Base-by-base conservation (phyloP, 352 stramenopile species). In the Phytophthora lateralis region DNA sequence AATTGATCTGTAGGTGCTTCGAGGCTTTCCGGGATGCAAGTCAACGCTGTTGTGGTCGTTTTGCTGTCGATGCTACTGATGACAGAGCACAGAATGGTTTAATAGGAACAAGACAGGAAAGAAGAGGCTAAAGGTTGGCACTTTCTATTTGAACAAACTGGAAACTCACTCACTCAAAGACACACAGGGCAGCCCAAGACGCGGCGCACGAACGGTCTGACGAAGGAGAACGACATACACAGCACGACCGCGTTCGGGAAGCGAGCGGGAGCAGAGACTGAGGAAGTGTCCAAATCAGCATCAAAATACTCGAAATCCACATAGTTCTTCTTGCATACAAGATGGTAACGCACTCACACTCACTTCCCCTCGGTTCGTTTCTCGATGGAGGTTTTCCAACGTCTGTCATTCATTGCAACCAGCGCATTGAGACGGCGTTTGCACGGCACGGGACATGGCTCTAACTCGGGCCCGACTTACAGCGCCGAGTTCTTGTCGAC, bases 401-500 rank as follows among this genome's bases (percentile, higher is more conserved):
- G 48, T 69, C 62, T 73, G 41, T 73, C 51, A 65, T 76, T 73
- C 54, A 73, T 66, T 61, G 60, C 52, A 55, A 63, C 57, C 66
- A 73, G 58, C 70, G 48, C 69, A 32, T 72, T 59, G 27, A 69
- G 44, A 73, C 53, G 46, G 56, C 60, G 50, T 66, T 61, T 27
- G 32, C 35, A 60, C 53, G 48, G 34, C 68, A 78, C 64, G 51
- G 55, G 45, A 76, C 50, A 75, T 56, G 46, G 21, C 27, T 47
- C 42, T 38, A 53, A 46, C 41, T 55, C 26, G 45, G n/a, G 34
- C 26, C 45, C 21, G 6, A 45, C 58, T 85, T 89, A 91, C 71
- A 91, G 69, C 3, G 77, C 80, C 49, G 82, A 91, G 67, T 82
- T 79, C 75, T 90, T 80, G 75, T 91, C 82, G 48, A 91, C 66